Evolutionary conservation across 2,329 filamentous ascomycete genomes (phyloP).

Genomic region (Samsoniella hepiali): DNA sequence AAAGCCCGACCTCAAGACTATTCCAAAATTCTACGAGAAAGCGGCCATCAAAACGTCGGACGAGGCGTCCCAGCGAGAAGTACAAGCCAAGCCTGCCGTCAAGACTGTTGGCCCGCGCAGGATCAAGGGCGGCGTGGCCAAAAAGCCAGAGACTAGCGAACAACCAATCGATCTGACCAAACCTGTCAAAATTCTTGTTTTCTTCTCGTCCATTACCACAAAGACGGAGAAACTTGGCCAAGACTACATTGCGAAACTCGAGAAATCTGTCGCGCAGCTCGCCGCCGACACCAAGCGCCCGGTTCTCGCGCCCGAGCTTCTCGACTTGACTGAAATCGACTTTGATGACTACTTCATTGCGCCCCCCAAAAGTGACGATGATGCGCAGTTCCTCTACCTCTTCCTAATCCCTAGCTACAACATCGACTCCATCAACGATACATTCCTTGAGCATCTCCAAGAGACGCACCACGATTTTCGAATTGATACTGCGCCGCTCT

Average conservation of each 20-base stretch:
- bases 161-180: constrained; percentile 32
- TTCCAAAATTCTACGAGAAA: constrained; percentile 37
- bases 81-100: constrained; percentile 27
- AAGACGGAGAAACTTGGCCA: constrained; percentile 73
- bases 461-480: constrained; percentile 97
- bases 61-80: constrained; percentile 3
- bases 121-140: constrained; percentile 44
- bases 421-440: constrained; percentile 87
- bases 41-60: not conserved
- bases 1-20: constrained; percentile 33
- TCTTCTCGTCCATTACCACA: constrained; percentile 86
- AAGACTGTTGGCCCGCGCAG: constrained; percentile 45
- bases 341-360: constrained; percentile 90
- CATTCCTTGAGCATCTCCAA: constrained; percentile 78
- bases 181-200: constrained; percentile 70
- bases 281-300: constrained; percentile 33
- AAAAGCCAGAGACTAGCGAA: constrained; percentile 29
- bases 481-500: constrained; percentile 84
- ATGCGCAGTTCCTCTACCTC: constrained; percentile 73
- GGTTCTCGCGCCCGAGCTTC: constrained; percentile 58
- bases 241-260: constrained; percentile 56
- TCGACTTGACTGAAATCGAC: constrained; percentile 82
- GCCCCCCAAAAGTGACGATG: constrained; percentile 58
- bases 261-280: constrained; percentile 49
- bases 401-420: constrained; percentile 89